Conservation (phyloP, 495 filamentous ascomycete genomes). For the Geoglossum glabrum region DNA sequence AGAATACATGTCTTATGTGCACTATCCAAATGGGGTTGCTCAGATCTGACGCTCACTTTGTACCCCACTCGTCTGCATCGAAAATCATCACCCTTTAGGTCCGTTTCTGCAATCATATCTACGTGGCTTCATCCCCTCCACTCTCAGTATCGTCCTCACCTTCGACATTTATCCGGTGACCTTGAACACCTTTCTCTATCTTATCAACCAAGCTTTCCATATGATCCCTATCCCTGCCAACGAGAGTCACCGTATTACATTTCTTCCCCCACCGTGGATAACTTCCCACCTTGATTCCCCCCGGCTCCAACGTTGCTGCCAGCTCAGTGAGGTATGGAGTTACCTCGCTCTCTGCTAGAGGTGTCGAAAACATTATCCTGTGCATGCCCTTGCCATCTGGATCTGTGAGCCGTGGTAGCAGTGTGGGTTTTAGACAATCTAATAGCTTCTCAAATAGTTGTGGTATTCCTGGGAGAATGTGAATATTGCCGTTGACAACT, state of each 20-base stretch:
- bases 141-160: slow-evolving; percentile 19
- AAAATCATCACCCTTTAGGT: not conserved
- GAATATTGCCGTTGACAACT: slow-evolving; percentile 77
- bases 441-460: slow-evolving; percentile 62
- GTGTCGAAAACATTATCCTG: slow-evolving; percentile 67
- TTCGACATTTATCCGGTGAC: slow-evolving; percentile 22
- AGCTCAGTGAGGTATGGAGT: slow-evolving; percentile 66
- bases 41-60: not conserved
- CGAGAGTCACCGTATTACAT: slow-evolving; percentile 77
- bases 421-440: slow-evolving; percentile 45
- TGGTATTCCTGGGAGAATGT: slow-evolving; percentile 84
- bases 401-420: slow-evolving; percentile 50
- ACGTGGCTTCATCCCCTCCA: not conserved
- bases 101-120: not conserved
- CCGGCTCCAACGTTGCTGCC: slow-evolving; percentile 43
- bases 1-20: not conserved
- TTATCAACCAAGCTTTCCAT: slow-evolving; percentile 37
- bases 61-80: not conserved
- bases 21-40: not conserved
- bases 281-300: slow-evolving; percentile 84
- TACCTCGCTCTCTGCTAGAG: slow-evolving; percentile 64
- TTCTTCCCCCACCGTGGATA: slow-evolving; percentile 86
- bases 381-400: slow-evolving; percentile 61
- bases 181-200: slow-evolving; percentile 26
- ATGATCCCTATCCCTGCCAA: slow-evolving; percentile 45